Evolutionary conservation across 495 filamentous ascomycete species (phyloP).

Genomic region (Pyrenopolyporus hunteri): DNA sequence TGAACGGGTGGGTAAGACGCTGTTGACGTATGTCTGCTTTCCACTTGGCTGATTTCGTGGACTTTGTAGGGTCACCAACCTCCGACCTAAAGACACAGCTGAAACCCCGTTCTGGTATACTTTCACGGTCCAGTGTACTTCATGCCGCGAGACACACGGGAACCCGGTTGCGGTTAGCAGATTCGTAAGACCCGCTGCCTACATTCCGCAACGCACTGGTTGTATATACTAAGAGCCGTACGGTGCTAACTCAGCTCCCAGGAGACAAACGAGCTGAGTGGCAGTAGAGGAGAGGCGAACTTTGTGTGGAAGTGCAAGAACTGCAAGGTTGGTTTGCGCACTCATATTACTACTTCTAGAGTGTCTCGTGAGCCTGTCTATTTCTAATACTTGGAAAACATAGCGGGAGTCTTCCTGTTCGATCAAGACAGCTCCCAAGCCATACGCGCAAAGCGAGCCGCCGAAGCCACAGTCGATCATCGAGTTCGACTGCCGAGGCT

Average conservation of each 20-base stretch:
- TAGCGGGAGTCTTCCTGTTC: conserved; percentile 65
- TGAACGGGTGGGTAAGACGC: conserved; percentile 62
- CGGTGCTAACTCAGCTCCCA: conserved; percentile 41
- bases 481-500: conserved; percentile 88
- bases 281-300: conserved; percentile 92
- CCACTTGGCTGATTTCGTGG: conserved; percentile 31
- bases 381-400: not conserved
- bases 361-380: not conserved
- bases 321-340: conserved; percentile 66
- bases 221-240: not conserved
- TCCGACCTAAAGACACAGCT: conserved; percentile 80
- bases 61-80: conserved; percentile 77
- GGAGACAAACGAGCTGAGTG: conserved; percentile 86
- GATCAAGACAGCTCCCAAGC: conserved; percentile 71
- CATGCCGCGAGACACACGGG: conserved; percentile 87
- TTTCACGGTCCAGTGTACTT: conserved; percentile 95
- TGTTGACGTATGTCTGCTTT: conserved; percentile 18
- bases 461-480: conserved; percentile 77
- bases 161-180: conserved; percentile 88
- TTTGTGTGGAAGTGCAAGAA: conserved; percentile 98
- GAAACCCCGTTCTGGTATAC: conserved; percentile 90
- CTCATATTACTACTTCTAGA: not conserved
- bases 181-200: conserved; percentile 66
- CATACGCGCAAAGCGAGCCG: conserved; percentile 72
- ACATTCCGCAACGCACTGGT: not conserved